Base-by-base conservation (phyloP, 2,329 filamentous ascomycete genomes). In the Huntiella bhutanensis region DNA sequence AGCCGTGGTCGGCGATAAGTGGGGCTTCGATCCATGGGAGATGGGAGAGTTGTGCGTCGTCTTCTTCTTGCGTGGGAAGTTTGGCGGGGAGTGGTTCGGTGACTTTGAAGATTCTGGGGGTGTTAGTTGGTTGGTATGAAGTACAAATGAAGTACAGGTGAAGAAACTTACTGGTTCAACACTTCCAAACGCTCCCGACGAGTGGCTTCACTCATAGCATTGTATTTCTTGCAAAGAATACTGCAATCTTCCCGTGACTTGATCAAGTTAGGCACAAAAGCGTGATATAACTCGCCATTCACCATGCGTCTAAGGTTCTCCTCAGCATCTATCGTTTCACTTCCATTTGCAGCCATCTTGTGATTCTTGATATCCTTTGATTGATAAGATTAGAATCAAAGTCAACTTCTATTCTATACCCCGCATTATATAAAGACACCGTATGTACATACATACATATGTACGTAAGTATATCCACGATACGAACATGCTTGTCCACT, bases 1-100 rank as follows among this genome's bases (percentile, higher is more conserved):
- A 77, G 3, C 85, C 85, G 54, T 91, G 88, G 60, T 92, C 84
- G 50, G 80, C 70, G 40, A 68, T 72, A 45, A 91, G 65, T 0
- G 82, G 83, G 0, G 69, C 62, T 50, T 82, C 77, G 16, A 88
- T 66, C 70, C 75, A 85, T 0, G 82, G 75, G 19, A 80, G 62
- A 33, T 78, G 64, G 16, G 67, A 64, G 33, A 91, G 71, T 1
- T 78, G 64, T 13, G 62, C 66, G 7, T 79, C 77, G 52, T 91
- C 82, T 52, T 74, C 75, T 46, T 45, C 50, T 2, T 46, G 43
- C 1, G 41, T 39, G 28, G 73, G 22, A 6, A 41, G 43, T 0
- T 75, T 69, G 16, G 82, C 82, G 0, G 88, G 62, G 34, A 77
- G 41, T 8, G 41, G 73, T 1, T 66, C 69, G 32, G 67, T 62